phyloP scores from a whole-genome alignment of 1,139 yeast genomes.

The Candida labiduridarum region DNA sequence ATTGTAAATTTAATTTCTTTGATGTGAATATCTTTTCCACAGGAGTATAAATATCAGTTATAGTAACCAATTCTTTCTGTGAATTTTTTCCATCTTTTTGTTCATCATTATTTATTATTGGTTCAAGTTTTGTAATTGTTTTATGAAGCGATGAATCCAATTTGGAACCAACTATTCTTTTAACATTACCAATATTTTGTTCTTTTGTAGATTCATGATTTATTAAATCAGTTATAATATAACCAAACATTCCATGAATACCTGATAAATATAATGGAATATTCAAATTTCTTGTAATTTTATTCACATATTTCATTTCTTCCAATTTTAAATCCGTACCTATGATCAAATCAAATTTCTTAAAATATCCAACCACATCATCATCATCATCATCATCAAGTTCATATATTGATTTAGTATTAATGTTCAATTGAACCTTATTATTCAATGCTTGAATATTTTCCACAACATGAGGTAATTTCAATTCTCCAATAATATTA shows the following conservation, averaged over 20 bases:
- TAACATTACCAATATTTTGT: conserved; percentile 51
- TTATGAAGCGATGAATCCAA: conserved; percentile 46
- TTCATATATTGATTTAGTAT: conserved; percentile 32
- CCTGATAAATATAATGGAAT: conserved; percentile 73
- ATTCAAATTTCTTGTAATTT: conserved; percentile 52
- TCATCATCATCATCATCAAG: conserved; percentile 19
- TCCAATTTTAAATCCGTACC: conserved; percentile 64
- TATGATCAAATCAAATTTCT: conserved; percentile 69
- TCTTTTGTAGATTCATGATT: conserved; percentile 53
- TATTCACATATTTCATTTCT: conserved; percentile 50
- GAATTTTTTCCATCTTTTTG: conserved; percentile 31
- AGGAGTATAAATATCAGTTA: conserved; percentile 54
- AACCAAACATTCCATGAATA: conserved; percentile 81
- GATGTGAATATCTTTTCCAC: conserved; percentile 35
- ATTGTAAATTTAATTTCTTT: conserved; percentile 43
- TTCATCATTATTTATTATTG: conserved; percentile 10
- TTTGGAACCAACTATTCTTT: conserved; percentile 46
- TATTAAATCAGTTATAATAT: conserved; percentile 76
- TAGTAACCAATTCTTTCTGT: conserved; percentile 55
- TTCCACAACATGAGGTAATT: conserved; percentile 56
- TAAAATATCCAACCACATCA: conserved; percentile 38
- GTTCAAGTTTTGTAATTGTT: conserved; percentile 51
- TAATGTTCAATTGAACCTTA: conserved; percentile 60
- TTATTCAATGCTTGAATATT: conserved; percentile 75
- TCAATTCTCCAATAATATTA: conserved; percentile 45